Base-by-base conservation (phyloP, 1,139 yeast genomes). In the Hansenula sp. region DNA sequence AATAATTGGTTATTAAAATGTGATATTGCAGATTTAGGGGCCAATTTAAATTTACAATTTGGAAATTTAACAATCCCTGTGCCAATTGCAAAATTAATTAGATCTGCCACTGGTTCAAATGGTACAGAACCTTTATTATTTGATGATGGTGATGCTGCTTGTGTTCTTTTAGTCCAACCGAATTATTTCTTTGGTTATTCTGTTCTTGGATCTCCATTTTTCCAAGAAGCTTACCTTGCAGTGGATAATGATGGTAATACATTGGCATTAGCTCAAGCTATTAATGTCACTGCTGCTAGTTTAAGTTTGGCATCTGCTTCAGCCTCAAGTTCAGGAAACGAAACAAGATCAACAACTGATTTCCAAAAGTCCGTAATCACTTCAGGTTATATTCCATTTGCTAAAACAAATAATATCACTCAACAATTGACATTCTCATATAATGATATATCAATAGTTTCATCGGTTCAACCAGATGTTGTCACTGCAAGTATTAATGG, bases 1-100 rank as follows among this genome's bases (percentile, higher is more conserved):
- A 69, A 67, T 19, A 52, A 75, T 21, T 87, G 96, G 96, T 60
- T 85, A 18, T 86, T 84, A 24, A 76, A 76, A 47, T 88, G 96
- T 65, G 55, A 67, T 12, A 63, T 75, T 40, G 72, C 69, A 3
- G 63, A 70, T n/a, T 57, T 72, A 21, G 63, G 73, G 28, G 93
- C 91, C 1, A 64, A 76, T 0, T 48, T 88, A 13, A 71, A 74
- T 41, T 76, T 86, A 53, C 58, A 65, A 30, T 73, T 88, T 56
- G 83, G 79, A 28, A 74, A 76, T 38, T 63, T 81, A 29, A 60
- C 68, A 0, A 67, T 87, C 18, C 59, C 67, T 15, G 70, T 84
- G 5, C 85, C 91, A 0, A 59, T 87, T 12, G 55, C 65, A 9
- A 70, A 77, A 36, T 63, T 85, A 38, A 57, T 86, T 15, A 55